These are phyloP conservation scores for Cyanidioschyzon merolae DNA, from an alignment of 23 red algal species.

Conservation along the genomic window DNA sequence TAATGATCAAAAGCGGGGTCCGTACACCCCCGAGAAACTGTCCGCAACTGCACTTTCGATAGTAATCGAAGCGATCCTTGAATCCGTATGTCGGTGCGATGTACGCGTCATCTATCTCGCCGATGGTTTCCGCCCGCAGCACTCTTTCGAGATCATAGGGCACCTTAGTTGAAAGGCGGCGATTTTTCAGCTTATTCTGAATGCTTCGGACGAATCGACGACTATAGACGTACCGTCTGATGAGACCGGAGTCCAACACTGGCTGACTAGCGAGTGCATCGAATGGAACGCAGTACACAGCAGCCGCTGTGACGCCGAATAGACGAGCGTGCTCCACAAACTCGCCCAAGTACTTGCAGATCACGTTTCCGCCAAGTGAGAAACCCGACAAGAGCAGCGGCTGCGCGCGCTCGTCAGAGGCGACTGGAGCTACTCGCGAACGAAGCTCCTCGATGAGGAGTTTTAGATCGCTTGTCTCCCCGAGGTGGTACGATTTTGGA, in stretches of 20 bases:
- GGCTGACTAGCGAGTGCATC: conserved; percentile 54
- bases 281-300: conserved; percentile 65
- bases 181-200: conserved; percentile 21
- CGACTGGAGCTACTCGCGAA: conserved; percentile 18
- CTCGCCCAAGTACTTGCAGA: conserved; percentile 46
- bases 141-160: conserved; percentile 35
- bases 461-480: conserved; percentile 62
- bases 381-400: conserved; percentile 49
- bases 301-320: conserved; percentile 40
- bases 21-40: conserved; percentile 37
- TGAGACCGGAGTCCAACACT: conserved; percentile 41
- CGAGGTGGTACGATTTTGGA: conserved; percentile 61
- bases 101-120: conserved; percentile 66
- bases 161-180: conserved; percentile 13
- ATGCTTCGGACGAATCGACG: conserved; percentile 43
- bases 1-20: conserved; percentile 47
- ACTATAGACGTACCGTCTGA: conserved; percentile 44
- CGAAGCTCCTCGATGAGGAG: conserved; percentile 29
- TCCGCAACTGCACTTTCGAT: conserved; percentile 34
- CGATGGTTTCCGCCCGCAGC: conserved; percentile 35
- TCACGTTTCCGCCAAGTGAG: conserved; percentile 77
- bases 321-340: neutral
- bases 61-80: conserved; percentile 57
- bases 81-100: conserved; percentile 83
- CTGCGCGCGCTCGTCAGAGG: neutral